These are phyloP conservation scores for Pseudophaeomoniella oleicola DNA, from an alignment of 2,329 filamentous ascomycete genomes.

Conservation along the genomic window DNA sequence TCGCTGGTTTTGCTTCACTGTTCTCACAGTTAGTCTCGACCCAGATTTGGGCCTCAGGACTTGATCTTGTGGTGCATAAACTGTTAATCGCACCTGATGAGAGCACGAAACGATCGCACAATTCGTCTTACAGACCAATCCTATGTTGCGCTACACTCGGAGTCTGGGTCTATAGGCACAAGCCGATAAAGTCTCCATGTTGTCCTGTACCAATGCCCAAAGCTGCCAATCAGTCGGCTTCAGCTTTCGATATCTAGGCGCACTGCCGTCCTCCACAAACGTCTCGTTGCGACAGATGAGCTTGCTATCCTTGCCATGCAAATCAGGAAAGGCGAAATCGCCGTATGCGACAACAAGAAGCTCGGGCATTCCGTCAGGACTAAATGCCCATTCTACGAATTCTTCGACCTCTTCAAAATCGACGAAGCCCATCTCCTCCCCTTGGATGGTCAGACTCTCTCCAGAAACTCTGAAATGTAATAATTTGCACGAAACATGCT, in stretches of 20 bases:
- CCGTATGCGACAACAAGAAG: slow-evolving; percentile 3
- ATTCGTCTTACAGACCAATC: too few species aligned
- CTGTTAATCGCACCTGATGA: too few species aligned
- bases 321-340: slow-evolving; percentile 1
- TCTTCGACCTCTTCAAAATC: slow-evolving; percentile 1
- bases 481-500: background rate
- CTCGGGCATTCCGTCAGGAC: background rate
- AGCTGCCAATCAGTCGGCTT: background rate
- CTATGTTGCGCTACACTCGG: background rate
- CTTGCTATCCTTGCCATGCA: background rate
- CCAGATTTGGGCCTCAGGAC: too few species aligned
- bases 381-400: slow-evolving; percentile 4
- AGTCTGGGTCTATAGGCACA: background rate
- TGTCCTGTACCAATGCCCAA: background rate
- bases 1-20: too few species aligned
- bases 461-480: background rate
- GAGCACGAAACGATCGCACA: too few species aligned
- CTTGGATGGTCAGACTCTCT: background rate
- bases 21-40: too few species aligned
- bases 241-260: background rate
- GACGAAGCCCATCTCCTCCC: background rate
- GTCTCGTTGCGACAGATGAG: background rate
- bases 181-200: background rate
- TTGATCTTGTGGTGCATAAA: too few species aligned
- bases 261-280: background rate